Evolutionary conservation across 169 alveolate species (phyloP), one percentile per base, ranked within the genome.

Genomic region (Cryptosporidium viatorum): DNA sequence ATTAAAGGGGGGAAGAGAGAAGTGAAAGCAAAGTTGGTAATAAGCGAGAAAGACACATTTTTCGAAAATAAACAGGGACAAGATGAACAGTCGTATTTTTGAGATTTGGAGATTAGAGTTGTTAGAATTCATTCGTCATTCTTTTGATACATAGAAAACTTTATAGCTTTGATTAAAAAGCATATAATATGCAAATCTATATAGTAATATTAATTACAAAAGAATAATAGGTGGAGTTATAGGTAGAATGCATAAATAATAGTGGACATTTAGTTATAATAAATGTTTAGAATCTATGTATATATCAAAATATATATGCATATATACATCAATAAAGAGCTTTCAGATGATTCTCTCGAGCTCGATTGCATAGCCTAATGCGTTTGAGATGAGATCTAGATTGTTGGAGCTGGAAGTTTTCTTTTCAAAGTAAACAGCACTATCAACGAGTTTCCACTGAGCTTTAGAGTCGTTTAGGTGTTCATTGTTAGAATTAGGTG

Each of bases 341-440:
- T 37, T 39, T 37, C 37, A 80, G 65, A 80, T 48, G 14, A 80
- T 80, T 59, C 89, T 80, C 51, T 80, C 89, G 18, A 80, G 67
- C 23, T 80, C 89, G 16, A 80, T 60, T 16, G 89, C 89, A 41
- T 80, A 80, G 3, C 89, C 89, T 23, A 80, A 59, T 58, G 59
- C 10, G 58, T 74, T 74, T 23, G 37, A 31, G 12, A 74, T 74
- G 0, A 74, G 59, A 74, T 74, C 86, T 29, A 58, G 2, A 65
- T 35, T 80, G 29, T 29, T 70, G 14, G 39, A 14, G 52, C 39
- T 23, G 4, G 68, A 26, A 18, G 10, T 33, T 29, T 62, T 52
- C 43, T 35, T 31, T 37, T 59, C 75, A 48, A 80, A 80, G 33
- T 62, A 41, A 9, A 80, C 89, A 59, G 74, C n/a, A 50, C 41